Evolutionary conservation across 148 eudicot genomes (phyloP).

Genomic region (Cornus kousa): DNA sequence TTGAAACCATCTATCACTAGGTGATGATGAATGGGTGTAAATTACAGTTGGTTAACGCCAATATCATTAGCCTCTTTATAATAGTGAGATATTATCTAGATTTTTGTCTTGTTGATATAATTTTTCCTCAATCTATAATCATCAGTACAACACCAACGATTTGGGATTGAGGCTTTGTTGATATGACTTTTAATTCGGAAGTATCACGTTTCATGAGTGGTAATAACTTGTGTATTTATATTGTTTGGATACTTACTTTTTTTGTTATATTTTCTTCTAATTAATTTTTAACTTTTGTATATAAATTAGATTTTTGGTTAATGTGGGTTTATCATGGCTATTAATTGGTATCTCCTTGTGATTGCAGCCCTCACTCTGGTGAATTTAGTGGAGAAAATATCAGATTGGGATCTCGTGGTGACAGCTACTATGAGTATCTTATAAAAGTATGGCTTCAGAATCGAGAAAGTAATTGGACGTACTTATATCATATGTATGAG

Average conservation of each 20-base stretch:
- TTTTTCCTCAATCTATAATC: neutral
- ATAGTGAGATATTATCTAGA: neutral
- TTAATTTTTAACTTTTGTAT: neutral
- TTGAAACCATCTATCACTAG: neutral
- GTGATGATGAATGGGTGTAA: neutral
- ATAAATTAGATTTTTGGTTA: neutral
- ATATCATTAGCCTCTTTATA: too few species aligned
- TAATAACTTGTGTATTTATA: neutral
- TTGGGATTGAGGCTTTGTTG: neutral
- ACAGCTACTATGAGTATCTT: constrained; percentile 97
- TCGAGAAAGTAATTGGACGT: constrained; percentile 58
- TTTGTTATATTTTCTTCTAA: neutral
- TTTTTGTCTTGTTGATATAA: neutral
- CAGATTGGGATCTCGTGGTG: constrained; percentile 96
- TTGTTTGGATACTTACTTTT: neutral
- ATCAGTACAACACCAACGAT: neutral
- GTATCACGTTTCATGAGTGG: neutral
- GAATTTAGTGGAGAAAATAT: constrained; percentile 82
- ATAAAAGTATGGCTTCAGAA: constrained; percentile 94
- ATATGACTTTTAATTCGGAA: neutral
- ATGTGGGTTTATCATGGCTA: neutral
- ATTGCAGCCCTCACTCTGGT: constrained; percentile 79
- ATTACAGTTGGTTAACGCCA: neutral
- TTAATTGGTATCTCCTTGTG: constrained; percentile 14
- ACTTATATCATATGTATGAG: constrained; percentile 76